Evolutionary conservation across 768 basidiomycete genomes (phyloP).

Genomic region (Panaeolus cyanescens): DNA sequence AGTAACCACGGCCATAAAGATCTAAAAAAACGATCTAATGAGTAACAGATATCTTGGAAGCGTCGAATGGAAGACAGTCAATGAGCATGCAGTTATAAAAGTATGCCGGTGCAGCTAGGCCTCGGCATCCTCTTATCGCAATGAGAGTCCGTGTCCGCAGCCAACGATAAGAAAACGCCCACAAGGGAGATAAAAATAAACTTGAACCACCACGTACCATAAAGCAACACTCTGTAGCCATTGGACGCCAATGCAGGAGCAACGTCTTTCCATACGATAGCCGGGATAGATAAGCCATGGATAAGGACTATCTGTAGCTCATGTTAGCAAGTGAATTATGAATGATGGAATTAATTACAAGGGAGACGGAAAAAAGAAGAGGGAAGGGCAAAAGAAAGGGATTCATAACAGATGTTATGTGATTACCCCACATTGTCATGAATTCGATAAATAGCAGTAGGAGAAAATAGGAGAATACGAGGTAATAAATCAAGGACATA

Average conservation of each 20-base stretch:
- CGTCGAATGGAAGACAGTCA: too few species aligned
- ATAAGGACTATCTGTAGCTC: conserved; percentile 66
- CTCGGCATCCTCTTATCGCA: too few species aligned
- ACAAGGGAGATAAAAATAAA: too few species aligned
- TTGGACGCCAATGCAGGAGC: conserved; percentile 61
- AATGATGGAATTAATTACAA: background rate
- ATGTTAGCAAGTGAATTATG: background rate
- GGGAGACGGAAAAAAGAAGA: background rate
- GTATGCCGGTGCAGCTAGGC: too few species aligned
- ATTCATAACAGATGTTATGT: too few species aligned
- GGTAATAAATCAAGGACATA: background rate
- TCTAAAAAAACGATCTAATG: too few species aligned
- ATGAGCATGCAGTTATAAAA: too few species aligned
- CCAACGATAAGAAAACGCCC: too few species aligned
- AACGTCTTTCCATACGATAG: conserved; percentile 78
- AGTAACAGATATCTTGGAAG: too few species aligned
- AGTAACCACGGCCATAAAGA: conserved; percentile 82
- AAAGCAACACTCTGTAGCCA: conserved; percentile 76
- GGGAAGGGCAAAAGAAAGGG: too few species aligned
- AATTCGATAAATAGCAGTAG: background rate
- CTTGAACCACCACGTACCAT: conserved; percentile 49
- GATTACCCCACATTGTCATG: background rate
- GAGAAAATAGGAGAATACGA: background rate
- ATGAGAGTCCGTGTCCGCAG: too few species aligned
- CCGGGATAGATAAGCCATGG: conserved; percentile 76